These are phyloP conservation scores for Penicillium coffeae DNA, from an alignment of 495 filamentous ascomycete species.

Conservation along the genomic window DNA sequence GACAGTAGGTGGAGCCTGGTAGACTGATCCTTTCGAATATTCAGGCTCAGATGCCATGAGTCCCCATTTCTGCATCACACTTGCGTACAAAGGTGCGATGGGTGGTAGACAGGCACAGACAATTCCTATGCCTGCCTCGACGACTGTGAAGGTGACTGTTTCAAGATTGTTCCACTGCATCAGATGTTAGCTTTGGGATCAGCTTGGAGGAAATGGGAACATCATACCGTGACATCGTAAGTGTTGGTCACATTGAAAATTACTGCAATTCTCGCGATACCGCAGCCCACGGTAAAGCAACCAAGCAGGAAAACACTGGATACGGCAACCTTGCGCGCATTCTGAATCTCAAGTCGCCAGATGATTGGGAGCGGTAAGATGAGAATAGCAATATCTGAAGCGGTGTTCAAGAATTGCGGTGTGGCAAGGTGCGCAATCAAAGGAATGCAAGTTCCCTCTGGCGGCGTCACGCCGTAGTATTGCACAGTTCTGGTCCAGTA, in stretches of 20 bases:
- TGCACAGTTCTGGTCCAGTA: background rate
- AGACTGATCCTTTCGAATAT: background rate
- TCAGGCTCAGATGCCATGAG: background rate
- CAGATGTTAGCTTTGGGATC: background rate
- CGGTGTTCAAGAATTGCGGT: background rate
- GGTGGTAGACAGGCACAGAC: constrained; percentile 4
- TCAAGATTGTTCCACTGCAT: background rate
- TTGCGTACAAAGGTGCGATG: background rate
- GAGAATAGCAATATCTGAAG: background rate
- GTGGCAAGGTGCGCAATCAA: background rate
- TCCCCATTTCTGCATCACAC: background rate
- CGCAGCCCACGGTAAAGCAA: constrained; percentile 1
- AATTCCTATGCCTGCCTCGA: background rate
- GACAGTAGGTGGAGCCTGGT: background rate
- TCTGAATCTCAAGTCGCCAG: background rate
- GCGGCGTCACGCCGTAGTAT: background rate
- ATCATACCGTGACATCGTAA: constrained; percentile 1
- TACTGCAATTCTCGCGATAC: constrained; percentile 1
- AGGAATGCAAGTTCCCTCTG: background rate
- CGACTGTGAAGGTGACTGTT: background rate
- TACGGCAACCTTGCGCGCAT: background rate
- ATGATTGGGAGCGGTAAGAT: constrained; percentile 1
- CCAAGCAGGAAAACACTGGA: constrained; percentile 1
- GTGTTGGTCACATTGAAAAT: background rate
- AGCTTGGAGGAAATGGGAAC: background rate